Percentiles rank a stretch among this genome's conserved stretches.
Evolutionary conservation across 129 eudicot genomes (phyloP).

Genomic region (Helichrysum umbraculigerum): DNA sequence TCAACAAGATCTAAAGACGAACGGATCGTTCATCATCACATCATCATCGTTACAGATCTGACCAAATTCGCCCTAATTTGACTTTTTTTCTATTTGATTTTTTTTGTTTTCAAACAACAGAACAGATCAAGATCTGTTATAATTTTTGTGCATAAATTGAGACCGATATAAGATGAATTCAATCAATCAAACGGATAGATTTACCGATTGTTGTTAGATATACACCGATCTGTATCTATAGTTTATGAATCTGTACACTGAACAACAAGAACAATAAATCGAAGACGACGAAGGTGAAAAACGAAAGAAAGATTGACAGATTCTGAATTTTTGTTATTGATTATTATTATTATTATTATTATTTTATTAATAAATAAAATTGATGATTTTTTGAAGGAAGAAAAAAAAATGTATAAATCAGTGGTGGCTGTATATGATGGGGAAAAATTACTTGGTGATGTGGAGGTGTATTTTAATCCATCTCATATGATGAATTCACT

Average conservation of each 20-base stretch:
- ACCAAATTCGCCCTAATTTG: constrained; percentile 29
- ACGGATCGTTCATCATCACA: constrained; percentile 17
- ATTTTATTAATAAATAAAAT: background rate
- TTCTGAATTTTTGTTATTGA: background rate
- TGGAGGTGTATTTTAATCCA: constrained; percentile 49
- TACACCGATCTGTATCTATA: constrained; percentile 30
- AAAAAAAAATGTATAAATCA: constrained; percentile 58
- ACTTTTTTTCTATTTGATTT: constrained; percentile 17
- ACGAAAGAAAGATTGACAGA: constrained; percentile 4
- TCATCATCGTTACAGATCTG: constrained; percentile 44
- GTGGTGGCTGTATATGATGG: constrained; percentile 70
- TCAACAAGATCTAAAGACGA: background rate
- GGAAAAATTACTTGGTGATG: constrained; percentile 80
- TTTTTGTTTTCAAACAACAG: background rate
- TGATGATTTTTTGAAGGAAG: constrained; percentile 21
- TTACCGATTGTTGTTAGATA: constrained; percentile 30
- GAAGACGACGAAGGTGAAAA: constrained; percentile 33
- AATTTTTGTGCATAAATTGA: constrained; percentile 26
- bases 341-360: constrained; percentile 16
- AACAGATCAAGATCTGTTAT: constrained; percentile 33
- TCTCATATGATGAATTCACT: constrained; percentile 34
- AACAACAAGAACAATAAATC: constrained; percentile 31
- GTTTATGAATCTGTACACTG: constrained; percentile 35
- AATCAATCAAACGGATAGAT: constrained; percentile 34
- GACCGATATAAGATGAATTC: constrained; percentile 34